These are phyloP conservation scores for Platanthera guangdongensis DNA, from an alignment of 106 monocot genomes.

Conservation along the genomic window DNA sequence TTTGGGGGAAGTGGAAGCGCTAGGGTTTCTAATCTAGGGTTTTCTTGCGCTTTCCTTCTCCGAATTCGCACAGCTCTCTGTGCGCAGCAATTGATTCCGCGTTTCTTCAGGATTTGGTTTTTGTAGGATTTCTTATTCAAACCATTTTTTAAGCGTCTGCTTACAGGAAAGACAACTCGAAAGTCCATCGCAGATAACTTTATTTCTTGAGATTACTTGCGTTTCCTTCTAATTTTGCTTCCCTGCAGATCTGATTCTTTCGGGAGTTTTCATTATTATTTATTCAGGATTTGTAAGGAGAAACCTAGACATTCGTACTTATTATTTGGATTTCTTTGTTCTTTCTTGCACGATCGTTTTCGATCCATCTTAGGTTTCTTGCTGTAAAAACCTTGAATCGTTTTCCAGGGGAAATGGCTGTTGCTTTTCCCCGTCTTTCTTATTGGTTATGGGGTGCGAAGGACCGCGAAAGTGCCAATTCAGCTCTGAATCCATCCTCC, in stretches of 20 bases:
- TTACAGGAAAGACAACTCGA: slow-evolving; percentile 1
- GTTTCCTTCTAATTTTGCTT: slow-evolving; percentile 1
- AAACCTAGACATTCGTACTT: background rate
- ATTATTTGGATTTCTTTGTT: background rate
- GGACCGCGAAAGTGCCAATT: slow-evolving; percentile 19
- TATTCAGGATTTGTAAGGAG: background rate
- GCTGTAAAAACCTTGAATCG: background rate
- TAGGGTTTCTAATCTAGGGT: background rate
- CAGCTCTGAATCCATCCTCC: slow-evolving; percentile 18
- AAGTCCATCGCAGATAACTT: too few species aligned
- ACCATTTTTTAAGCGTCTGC: background rate
- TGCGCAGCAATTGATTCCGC: background rate
- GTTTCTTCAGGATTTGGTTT: slow-evolving; percentile 5
- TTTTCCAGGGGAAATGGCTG: slow-evolving; percentile 19
- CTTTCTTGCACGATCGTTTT: background rate
- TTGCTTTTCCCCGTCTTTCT: slow-evolving; percentile 37
- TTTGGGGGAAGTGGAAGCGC: background rate
- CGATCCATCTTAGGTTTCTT: background rate
- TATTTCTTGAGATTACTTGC: slow-evolving; percentile 4
- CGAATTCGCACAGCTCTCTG: background rate
- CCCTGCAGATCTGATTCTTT: background rate
- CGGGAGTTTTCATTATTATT: background rate
- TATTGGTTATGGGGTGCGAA: slow-evolving; percentile 41
- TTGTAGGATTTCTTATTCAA: slow-evolving; percentile 1
- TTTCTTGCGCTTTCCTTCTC: background rate